Base-by-base conservation (phyloP, 164 flowering plant species). In the Houttuynia cordata region DNA sequence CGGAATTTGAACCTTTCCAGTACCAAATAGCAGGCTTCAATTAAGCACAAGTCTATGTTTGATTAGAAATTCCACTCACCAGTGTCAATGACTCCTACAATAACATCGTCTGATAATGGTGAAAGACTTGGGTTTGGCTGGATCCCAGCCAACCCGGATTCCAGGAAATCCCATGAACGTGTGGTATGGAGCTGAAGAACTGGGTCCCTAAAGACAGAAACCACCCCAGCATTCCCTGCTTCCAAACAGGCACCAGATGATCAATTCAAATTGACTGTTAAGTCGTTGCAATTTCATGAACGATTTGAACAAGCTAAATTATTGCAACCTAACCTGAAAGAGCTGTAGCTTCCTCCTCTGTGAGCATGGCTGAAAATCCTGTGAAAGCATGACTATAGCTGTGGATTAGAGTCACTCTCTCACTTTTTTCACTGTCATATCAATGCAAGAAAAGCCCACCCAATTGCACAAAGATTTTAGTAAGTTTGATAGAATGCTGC, bases 281-380 rank as follows among this genome's bases (percentile, higher is more conserved):
- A 14, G 1, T 15, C 47, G 0, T 30, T 20, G 20, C 14, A 12
- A 30, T 30, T 30, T 30, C 37, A 2, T 30, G 37, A 30, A 30
- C 37, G 37, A 2, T 30, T 30, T 30, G 37, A 30, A 30, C 37
- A 30, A 30, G 6, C 37, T 30, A 6, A 30, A 30, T 6, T 6
- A 30, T 30, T 30, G 30, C 25, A 53, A 14, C 53, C 20, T 59
- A 74, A 88, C 93, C 85, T 51, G 91, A 77, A 50, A 89, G 61
- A 15, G 59, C 39, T 65, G 86, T 73, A 60, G 91, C 94, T 81
- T 89, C 89, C n/a, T 67, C 59, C 62, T 76, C 74, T 1, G 96
- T 89, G 37, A 89, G 93, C 80, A 89, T 66, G 55, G 89, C 93
- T 61, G 94, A 83, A 82, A 89, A 89, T 4, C 96, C 96, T 66